Conservation (phyloP, 2,329 filamentous ascomycete species). For the Arthrobotrys conoides region DNA sequence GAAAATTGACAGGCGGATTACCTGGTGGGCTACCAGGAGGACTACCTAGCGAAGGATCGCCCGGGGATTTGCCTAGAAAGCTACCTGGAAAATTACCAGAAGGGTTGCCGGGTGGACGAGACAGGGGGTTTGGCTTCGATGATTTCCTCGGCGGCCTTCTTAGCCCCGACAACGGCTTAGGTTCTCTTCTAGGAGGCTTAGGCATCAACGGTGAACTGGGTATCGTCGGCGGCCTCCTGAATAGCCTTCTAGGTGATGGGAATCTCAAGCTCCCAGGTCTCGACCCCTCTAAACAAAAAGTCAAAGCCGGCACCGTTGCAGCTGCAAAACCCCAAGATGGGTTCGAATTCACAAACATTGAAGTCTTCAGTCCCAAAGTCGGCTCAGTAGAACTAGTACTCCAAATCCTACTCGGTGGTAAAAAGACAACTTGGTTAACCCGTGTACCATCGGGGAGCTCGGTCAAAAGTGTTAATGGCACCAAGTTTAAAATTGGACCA, state of each 20-base stretch:
- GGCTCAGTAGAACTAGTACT: slow-evolving; percentile 24
- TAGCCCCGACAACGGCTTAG: slow-evolving; percentile 33
- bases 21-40: neutral
- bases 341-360: slow-evolving; percentile 41
- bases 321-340: slow-evolving; percentile 47
- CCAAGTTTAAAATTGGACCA: slow-evolving; percentile 10
- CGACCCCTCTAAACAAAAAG: slow-evolving; percentile 45
- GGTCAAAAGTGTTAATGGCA: slow-evolving; percentile 25
- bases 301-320: neutral
- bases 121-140: slow-evolving; percentile 22
- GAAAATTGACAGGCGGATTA: slow-evolving; percentile 29
- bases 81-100: no score
- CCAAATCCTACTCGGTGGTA: slow-evolving; percentile 49
- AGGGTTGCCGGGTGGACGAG: neutral
- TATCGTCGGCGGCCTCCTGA: slow-evolving; percentile 41
- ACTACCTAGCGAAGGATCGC: no score
- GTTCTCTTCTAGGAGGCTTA: slow-evolving; percentile 28
- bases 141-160: slow-evolving; percentile 17
- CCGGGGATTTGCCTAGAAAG: no score
- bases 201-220: slow-evolving; percentile 14
- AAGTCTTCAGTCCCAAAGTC: slow-evolving; percentile 38
- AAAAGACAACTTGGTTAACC: slow-evolving; percentile 37
- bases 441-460: slow-evolving; percentile 3
- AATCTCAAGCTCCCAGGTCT: slow-evolving; percentile 1
- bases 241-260: slow-evolving; percentile 32